phyloP scores from a whole-genome alignment of 768 basidiomycete genomes.

The Russula emetica region DNA sequence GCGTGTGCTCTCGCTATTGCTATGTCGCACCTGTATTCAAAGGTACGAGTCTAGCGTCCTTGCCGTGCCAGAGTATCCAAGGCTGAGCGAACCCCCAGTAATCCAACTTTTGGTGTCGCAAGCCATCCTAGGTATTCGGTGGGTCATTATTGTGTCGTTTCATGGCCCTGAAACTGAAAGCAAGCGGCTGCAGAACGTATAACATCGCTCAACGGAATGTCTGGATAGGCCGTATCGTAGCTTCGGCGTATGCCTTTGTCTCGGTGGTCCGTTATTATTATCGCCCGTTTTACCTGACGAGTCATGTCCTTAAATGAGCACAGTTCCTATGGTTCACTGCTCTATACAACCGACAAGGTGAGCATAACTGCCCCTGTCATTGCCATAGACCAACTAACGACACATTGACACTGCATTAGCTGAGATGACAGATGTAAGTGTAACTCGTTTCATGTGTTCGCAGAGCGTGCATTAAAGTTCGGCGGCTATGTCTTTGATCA shows the following conservation, averaged over 20 bases:
- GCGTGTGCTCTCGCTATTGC: slow-evolving; percentile 47
- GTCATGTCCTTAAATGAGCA: not conserved
- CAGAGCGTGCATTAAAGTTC: not conserved
- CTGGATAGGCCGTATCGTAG: slow-evolving; percentile 40
- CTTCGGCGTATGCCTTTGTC: slow-evolving; percentile 39
- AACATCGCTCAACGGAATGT: slow-evolving; percentile 51
- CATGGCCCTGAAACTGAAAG: not conserved
- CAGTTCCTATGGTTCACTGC: slow-evolving; percentile 57
- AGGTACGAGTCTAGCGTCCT: slow-evolving; percentile 39
- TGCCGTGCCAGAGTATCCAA: not conserved
- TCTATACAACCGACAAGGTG: slow-evolving; percentile 47
- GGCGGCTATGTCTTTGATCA: slow-evolving; percentile 18
- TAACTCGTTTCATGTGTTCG: not conserved
- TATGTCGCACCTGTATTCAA: slow-evolving; percentile 55
- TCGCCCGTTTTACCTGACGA: slow-evolving; percentile 27
- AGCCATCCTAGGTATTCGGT: slow-evolving; percentile 60
- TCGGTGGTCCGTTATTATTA: slow-evolving; percentile 41
- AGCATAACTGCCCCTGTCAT: slow-evolving; percentile 29
- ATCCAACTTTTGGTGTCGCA: slow-evolving; percentile 63
- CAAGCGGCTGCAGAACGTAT: slow-evolving; percentile 45
- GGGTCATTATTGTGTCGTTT: slow-evolving; percentile 14
- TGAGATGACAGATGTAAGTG: slow-evolving; percentile 8
- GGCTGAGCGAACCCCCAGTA: slow-evolving; percentile 37
- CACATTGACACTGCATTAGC: slow-evolving; percentile 21
- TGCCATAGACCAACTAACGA: not conserved